Evolutionary conservation across 768 basidiomycete species (phyloP).

Genomic region (Chlorophyllum brunneum): DNA sequence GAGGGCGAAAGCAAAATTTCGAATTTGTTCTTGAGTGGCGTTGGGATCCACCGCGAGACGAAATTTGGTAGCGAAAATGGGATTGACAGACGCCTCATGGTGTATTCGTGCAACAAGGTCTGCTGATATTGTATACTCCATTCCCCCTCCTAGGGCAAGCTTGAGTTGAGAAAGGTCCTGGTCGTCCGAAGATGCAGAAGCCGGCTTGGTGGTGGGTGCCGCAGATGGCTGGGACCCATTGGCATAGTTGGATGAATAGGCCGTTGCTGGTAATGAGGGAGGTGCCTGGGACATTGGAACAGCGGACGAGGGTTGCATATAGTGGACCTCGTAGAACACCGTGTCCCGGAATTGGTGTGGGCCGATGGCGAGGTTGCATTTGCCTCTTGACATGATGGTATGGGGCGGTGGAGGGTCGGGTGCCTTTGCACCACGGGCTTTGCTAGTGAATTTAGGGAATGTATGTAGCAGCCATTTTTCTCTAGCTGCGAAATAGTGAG

Average conservation of each 20-base stretch:
- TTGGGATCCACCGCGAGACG: slow-evolving; percentile 7
- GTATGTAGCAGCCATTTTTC: slow-evolving; percentile 65
- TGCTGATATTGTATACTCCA: slow-evolving; percentile 9
- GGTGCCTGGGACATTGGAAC: slow-evolving; percentile 15
- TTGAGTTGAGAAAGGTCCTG: slow-evolving; percentile 2
- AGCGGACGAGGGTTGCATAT: slow-evolving; percentile 32
- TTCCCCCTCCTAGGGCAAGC: slow-evolving; percentile 10
- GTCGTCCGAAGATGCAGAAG: not conserved
- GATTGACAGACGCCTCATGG: slow-evolving; percentile 10
- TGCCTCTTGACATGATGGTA: slow-evolving; percentile 59
- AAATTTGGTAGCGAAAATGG: slow-evolving; percentile 11
- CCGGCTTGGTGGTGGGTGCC: slow-evolving; percentile 2
- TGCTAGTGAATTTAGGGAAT: slow-evolving; percentile 72
- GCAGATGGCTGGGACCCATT: slow-evolving; percentile 8
- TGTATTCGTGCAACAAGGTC: slow-evolving; percentile 11
- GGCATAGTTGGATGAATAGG: slow-evolving; percentile 4
- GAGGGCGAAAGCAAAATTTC: slow-evolving; percentile 10
- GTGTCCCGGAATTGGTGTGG: slow-evolving; percentile 72
- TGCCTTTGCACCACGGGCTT: slow-evolving; percentile 55
- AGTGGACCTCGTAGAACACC: slow-evolving; percentile 69
- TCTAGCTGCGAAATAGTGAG: slow-evolving; percentile 43
- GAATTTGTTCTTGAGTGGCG: slow-evolving; percentile 14
- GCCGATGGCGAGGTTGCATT: slow-evolving; percentile 69
- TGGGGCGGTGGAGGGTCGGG: slow-evolving; percentile 57
- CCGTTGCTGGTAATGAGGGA: not conserved